Conservation (phyloP, 192 early-diverging fungal genomes). For the Chytriomyces sp. region DNA sequence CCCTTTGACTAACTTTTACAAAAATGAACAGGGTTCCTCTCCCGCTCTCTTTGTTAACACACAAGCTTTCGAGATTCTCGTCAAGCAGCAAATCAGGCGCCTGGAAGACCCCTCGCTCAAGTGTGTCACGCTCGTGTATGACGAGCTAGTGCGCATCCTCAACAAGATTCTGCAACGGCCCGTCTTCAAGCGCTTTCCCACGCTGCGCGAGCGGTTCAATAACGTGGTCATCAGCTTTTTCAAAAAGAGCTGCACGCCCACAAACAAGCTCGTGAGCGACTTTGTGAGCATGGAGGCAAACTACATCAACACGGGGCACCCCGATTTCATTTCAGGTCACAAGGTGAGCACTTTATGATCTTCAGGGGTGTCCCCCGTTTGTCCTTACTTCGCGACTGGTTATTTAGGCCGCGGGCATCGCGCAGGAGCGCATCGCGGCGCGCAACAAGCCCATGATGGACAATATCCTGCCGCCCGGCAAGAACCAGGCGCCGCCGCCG, state of each 20-base stretch:
- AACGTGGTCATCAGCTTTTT: constrained; percentile 91
- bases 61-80: constrained; percentile 94
- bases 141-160: constrained; percentile 95
- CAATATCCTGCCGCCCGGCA: constrained; percentile 36
- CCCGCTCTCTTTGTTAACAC: constrained; percentile 98
- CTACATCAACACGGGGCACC: constrained; percentile 99
- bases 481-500: constrained; percentile 37
- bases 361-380: not conserved
- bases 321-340: constrained; percentile 97
- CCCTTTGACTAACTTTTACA: not conserved
- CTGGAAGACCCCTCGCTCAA: constrained; percentile 98
- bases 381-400: not conserved
- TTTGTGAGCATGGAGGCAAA: constrained; percentile 90
- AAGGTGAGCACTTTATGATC: constrained; percentile 39
- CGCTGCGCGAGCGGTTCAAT: constrained; percentile 90
- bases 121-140: constrained; percentile 95
- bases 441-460: constrained; percentile 24
- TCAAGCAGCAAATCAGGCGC: constrained; percentile 98
- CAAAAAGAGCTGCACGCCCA: constrained; percentile 86
- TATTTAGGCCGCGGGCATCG: constrained; percentile 15
- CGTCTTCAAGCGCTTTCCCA: constrained; percentile 96
- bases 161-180: constrained; percentile 89
- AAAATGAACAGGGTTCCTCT: constrained; percentile 73
- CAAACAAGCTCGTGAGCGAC: constrained; percentile 92
- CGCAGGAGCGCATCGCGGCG: constrained; percentile 20